A percentile compares a stretch with the other conserved stretches of the same genome.
Conservation (phyloP, 495 filamentous ascomycete species). For the Peziza echinospora region DNA sequence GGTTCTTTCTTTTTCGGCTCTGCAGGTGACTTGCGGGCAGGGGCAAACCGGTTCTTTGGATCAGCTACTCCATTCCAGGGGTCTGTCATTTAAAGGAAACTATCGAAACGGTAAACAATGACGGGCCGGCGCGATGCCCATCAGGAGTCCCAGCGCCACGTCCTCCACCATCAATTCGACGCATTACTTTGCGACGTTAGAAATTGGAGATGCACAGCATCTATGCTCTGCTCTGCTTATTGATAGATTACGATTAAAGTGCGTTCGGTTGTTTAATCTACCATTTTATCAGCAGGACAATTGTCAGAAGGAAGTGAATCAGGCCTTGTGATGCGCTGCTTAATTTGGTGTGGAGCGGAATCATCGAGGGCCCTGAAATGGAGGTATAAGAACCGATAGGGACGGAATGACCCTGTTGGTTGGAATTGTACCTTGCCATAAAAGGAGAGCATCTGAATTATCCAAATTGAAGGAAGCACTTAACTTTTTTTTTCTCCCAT, state of each 20-base stretch:
- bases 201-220: slow-evolving; percentile 7
- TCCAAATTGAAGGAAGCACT: slow-evolving; percentile 1
- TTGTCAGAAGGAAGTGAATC: slow-evolving; percentile 7
- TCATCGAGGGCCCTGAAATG: slow-evolving; percentile 7
- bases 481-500: slow-evolving; percentile 6
- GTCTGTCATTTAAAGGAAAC: slow-evolving; percentile 9
- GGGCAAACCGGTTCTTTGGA: slow-evolving; percentile 15
- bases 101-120: slow-evolving; percentile 12
- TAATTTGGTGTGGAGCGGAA: slow-evolving; percentile 9
- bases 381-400: slow-evolving; percentile 6
- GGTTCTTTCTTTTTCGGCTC: too few species aligned
- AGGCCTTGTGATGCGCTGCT: slow-evolving; percentile 12
- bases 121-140: slow-evolving; percentile 13
- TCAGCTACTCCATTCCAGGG: slow-evolving; percentile 17
- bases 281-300: slow-evolving; percentile 14
- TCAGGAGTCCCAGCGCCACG: slow-evolving; percentile 18
- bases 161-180: slow-evolving; percentile 12
- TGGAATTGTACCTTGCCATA: slow-evolving; percentile 3
- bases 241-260: slow-evolving; percentile 15
- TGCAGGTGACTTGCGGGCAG: slow-evolving; percentile 17
- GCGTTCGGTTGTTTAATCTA: slow-evolving; percentile 8
- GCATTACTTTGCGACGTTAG: slow-evolving; percentile 4
- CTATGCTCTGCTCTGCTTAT: slow-evolving; percentile 9
- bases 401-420: slow-evolving; percentile 6
- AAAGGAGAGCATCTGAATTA: slow-evolving; percentile 8